Evolutionary conservation across 768 basidiomycete genomes (phyloP).

Genomic region (Mycena capillaripes): DNA sequence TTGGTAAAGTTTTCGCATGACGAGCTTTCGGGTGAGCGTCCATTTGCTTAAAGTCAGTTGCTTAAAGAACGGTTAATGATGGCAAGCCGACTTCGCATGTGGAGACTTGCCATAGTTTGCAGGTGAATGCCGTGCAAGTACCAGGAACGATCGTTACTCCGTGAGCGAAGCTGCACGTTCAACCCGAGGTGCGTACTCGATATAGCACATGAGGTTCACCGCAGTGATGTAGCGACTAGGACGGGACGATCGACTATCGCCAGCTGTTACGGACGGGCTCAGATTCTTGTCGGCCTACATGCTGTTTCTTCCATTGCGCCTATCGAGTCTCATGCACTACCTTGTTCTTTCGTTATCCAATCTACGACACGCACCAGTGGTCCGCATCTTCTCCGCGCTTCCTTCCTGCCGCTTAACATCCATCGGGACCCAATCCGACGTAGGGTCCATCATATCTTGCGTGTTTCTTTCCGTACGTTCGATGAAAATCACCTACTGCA

Average conservation of each 20-base stretch:
- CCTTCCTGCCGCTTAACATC: conserved; percentile 66
- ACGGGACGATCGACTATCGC: conserved; percentile 87
- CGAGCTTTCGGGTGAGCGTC: too few species aligned
- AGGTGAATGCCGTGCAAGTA: conserved; percentile 88
- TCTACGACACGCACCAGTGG: conserved; percentile 73
- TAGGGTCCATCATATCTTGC: conserved; percentile 73
- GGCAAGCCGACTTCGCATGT: too few species aligned
- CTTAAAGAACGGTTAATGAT: too few species aligned
- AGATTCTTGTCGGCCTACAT: conserved; percentile 83
- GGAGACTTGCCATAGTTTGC: conserved; percentile 94
- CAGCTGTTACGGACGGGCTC: conserved; percentile 82
- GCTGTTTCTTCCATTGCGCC: conserved; percentile 81
- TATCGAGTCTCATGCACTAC: conserved; percentile 76
- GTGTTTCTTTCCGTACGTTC: conserved; percentile 2
- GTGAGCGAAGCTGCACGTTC: conserved; percentile 70
- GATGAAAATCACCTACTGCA: not conserved
- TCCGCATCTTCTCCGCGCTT: conserved; percentile 74
- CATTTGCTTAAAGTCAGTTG: too few species aligned
- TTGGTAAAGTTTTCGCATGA: too few species aligned
- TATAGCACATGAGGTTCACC: not conserved
- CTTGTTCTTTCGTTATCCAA: conserved; percentile 66
- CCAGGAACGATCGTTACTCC: conserved; percentile 79
- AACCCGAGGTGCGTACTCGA: conserved; percentile 74
- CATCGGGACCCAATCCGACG: conserved; percentile 75
- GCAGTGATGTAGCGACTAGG: conserved; percentile 56